A percentile compares a stretch with the other conserved stretches of the same genome.
phyloP scores from a whole-genome alignment of 2,329 filamentous ascomycete genomes.

The Trichoderma koningii region DNA sequence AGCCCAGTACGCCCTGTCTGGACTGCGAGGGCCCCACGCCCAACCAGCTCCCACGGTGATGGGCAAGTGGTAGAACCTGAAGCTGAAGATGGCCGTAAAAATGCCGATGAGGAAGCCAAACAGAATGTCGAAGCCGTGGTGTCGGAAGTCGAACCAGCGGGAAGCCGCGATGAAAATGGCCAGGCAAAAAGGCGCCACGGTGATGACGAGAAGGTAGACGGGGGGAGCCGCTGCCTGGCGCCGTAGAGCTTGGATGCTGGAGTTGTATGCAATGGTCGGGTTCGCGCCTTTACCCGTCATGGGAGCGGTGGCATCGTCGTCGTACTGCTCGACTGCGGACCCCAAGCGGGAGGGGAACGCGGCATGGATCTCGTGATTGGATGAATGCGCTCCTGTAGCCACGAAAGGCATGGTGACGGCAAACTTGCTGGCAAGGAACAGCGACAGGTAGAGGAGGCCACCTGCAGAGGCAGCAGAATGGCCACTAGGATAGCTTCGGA shows the following conservation, averaged over 20 bases:
- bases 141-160: constrained; percentile 84
- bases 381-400: constrained; percentile 49
- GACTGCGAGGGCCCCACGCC: constrained; percentile 81
- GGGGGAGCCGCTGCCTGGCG: constrained; percentile 81
- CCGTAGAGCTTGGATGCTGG: constrained; percentile 49
- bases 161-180: constrained; percentile 83
- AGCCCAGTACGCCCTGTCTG: constrained; percentile 75
- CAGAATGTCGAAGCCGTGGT: constrained; percentile 90
- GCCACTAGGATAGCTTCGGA: constrained; percentile 70
- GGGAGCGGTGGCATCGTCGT: constrained; percentile 34
- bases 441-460: constrained; percentile 79
- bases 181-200: constrained; percentile 69
- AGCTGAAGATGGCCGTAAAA: constrained; percentile 69
- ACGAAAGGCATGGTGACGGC: constrained; percentile 73
- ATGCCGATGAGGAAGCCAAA: constrained; percentile 81
- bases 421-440: constrained; percentile 86
- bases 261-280: constrained; percentile 35
- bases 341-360: constrained; percentile 73
- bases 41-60: constrained; percentile 75
- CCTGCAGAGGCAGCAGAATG: constrained; percentile 69
- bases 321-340: constrained; percentile 44
- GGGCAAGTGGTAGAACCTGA: constrained; percentile 84
- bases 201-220: constrained; percentile 70
- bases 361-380: constrained; percentile 54
- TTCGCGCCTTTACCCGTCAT: constrained; percentile 34